Evolutionary conservation across 352 stramenopile genomes (phyloP), one percentile per base, ranked within the genome.

Genomic region (Globisporangium alternatum): DNA sequence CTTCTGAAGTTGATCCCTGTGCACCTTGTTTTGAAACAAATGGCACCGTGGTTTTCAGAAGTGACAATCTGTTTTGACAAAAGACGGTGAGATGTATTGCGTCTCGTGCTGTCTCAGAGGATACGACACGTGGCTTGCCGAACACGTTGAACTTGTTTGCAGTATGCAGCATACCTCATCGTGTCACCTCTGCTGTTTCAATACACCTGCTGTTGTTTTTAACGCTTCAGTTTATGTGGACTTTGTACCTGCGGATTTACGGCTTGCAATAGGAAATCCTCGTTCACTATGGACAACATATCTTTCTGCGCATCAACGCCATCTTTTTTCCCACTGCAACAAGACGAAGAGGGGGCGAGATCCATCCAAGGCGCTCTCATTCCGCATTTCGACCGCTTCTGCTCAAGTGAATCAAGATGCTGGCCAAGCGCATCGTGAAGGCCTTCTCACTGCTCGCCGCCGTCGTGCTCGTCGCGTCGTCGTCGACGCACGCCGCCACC

Each of bases 351-450:
- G n/a, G 17, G 47, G 28, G 49, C 39, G 31, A 39, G n/a, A n/a
- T 28, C 49, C 49, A 5, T 17, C n/a, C 8, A 5, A 19, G 3
- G 7, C 49, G 39, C n/a, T 4, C 15, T 74, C 74, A 80, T 68
- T 86, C 80, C 74, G 70, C 65, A 80, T 83, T 80, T 80, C 62
- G 62, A 67, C 55, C 64, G 48, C 58, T 49, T 47, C 58, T 28
- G 33, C 60, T 45, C 53, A 57, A 53, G 64, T 19, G 58, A 59
- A 37, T 62, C 49, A 56, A 63, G 44, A 91, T 90, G 80, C 77
- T 88, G 43, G 65, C 86, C 60, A 92, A 89, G 75, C 76, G 78
- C 60, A 71, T 76, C 22, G 62, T 74, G 33, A 72, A 75, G 54
- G 64, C 68, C 49, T 60, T 90, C 25, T 51, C 75, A 64, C 70